Conservation (phyloP, 2,329 filamentous ascomycete species). For the Aspergillus sergii region DNA sequence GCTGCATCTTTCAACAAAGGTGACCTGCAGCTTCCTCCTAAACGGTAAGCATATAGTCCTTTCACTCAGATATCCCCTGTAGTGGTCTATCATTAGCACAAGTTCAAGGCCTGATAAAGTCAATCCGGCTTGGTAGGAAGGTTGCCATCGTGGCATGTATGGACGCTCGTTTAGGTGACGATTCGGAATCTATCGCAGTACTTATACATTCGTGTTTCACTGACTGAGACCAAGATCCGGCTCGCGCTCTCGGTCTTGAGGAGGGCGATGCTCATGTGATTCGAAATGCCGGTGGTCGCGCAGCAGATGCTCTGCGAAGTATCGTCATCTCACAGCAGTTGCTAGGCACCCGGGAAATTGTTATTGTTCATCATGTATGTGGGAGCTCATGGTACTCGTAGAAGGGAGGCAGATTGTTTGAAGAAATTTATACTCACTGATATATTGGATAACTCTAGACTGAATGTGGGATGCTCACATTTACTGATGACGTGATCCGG, state of each 20-base stretch:
- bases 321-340: constrained; percentile 79
- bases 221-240: constrained; percentile 55
- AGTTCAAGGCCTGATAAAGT: not conserved
- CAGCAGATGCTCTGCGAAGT: constrained; percentile 70
- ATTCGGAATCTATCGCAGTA: not conserved
- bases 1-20: constrained; percentile 65
- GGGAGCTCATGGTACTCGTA: not conserved
- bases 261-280: constrained; percentile 79
- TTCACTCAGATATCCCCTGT: not conserved
- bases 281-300: constrained; percentile 71
- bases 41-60: constrained; percentile 47
- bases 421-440: not conserved
- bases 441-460: constrained; percentile 43
- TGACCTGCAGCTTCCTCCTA: constrained; percentile 67
- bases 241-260: constrained; percentile 68
- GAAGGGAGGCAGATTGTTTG: not conserved
- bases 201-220: not conserved
- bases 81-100: not conserved
- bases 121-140: not conserved
- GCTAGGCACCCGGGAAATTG: constrained; percentile 73
- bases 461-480: constrained; percentile 70
- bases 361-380: constrained; percentile 57
- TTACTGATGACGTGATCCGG: constrained; percentile 64
- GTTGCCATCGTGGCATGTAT: constrained; percentile 69
- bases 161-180: constrained; percentile 64